A percentile compares a stretch with the other conserved stretches of the same genome.
phyloP scores from a whole-genome alignment of 495 filamentous ascomycete species.

The Xylaria scruposa region DNA sequence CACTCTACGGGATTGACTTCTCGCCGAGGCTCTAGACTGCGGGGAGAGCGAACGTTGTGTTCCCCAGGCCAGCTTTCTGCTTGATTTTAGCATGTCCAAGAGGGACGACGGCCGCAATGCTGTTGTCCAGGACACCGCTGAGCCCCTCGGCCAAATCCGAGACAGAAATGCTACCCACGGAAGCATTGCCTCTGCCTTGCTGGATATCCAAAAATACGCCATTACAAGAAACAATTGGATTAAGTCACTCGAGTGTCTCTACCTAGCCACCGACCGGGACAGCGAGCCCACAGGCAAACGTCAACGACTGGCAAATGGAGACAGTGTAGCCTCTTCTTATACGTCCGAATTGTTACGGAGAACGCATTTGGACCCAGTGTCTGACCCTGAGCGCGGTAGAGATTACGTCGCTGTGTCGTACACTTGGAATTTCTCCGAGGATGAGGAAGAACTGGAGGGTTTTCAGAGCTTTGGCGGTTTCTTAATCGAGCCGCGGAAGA shows the following conservation, averaged over 20 bases:
- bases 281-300: constrained; percentile 38
- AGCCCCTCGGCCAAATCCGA: constrained; percentile 39
- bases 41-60: constrained; percentile 14
- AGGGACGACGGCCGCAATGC: constrained; percentile 25
- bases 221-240: constrained; percentile 37
- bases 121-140: constrained; percentile 40
- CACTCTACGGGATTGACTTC: neutral
- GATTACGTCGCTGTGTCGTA: constrained; percentile 43
- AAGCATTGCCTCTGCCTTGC: constrained; percentile 36
- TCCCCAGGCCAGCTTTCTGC: constrained; percentile 15
- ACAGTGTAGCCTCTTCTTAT: constrained; percentile 28
- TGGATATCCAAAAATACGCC: constrained; percentile 36
- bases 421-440: constrained; percentile 38
- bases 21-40: neutral
- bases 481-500: constrained; percentile 33
- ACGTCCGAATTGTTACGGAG: constrained; percentile 32
- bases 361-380: constrained; percentile 32
- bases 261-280: constrained; percentile 27
- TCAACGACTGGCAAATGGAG: constrained; percentile 33
- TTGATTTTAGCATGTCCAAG: constrained; percentile 37
- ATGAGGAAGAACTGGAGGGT: constrained; percentile 29
- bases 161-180: constrained; percentile 27
- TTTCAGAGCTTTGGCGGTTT: constrained; percentile 25
- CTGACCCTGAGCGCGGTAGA: constrained; percentile 24
- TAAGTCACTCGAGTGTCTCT: constrained; percentile 40